Base-by-base conservation (phyloP, 1,284 basidiomycete genomes). In the Thecaphora thlaspeos region DNA sequence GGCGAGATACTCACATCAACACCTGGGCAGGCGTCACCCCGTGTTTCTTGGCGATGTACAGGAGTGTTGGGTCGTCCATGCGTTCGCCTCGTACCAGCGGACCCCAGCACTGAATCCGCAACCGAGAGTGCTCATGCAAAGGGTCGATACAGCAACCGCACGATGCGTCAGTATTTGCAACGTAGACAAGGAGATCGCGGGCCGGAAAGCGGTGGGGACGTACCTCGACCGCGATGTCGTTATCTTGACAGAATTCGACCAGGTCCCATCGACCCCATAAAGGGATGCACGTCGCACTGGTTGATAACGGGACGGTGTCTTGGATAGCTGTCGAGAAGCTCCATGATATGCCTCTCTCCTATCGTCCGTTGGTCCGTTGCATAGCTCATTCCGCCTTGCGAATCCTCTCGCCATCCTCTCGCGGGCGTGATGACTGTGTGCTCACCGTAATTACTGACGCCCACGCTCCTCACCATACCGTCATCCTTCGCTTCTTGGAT, bases 361-460 rank as follows among this genome's bases (percentile, higher is more conserved):
- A 34, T 8, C 9, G 32, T n/a, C n/a, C n/a, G n/a, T n/a, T n/a
- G n/a, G n/a, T n/a, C n/a, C n/a, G n/a, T n/a, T n/a, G n/a, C n/a
- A n/a, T n/a, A n/a, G n/a, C n/a, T n/a, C n/a, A n/a, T n/a, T n/a
- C n/a, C n/a, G n/a, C n/a, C n/a, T n/a, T n/a, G n/a, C n/a, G n/a
- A n/a, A n/a, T n/a, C n/a, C n/a, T n/a, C n/a, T n/a, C n/a, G n/a
- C n/a, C n/a, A n/a, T n/a, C n/a, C n/a, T n/a, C n/a, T n/a, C n/a
- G n/a, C n/a, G n/a, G n/a, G n/a, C n/a, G n/a, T n/a, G n/a, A n/a
- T n/a, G n/a, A n/a, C n/a, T n/a, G n/a, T n/a, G n/a, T n/a, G 26
- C 32, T 56, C 23, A 14, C 47, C 65, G 30, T 68, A 68, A 37
- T 68, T 68, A 44, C 57, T 61, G n/a, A 68, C 66, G 32, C 72